Evolutionary conservation across 169 alveolate species (phyloP), one percentile per base, ranked within the genome.

Genomic region (Plasmodium coatneyi): DNA sequence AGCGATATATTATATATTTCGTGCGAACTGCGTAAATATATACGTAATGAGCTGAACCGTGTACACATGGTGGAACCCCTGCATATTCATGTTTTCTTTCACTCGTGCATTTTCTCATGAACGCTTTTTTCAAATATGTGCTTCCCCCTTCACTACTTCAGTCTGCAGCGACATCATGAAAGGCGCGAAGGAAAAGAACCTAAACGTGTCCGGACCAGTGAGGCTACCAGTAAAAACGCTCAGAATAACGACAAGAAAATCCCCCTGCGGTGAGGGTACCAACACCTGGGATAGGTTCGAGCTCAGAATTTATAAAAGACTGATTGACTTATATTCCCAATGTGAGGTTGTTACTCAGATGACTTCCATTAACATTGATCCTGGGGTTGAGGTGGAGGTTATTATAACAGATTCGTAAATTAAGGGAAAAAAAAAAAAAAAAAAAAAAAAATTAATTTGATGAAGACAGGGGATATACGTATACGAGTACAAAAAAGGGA

Each of bases 181-280:
- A 54, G 99, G 99, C 49, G 99, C 99, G 78, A 98, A 98, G 93
- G 99, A 98, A 86, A 98, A 97, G 95, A 98, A 97, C 93, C 97
- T 98, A 94, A 97, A 96, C 84, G 98, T 97, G 34, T 96, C 97
- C 19, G 99, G 99, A 83, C 99, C 99, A 41, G 99, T 98, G 86
- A 97, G 99, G 93, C 97, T 98, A 95, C 99, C 99, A 30, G 99
- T 99, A 56, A 98, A 97, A 97, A 98, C 98, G 87, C 98, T 99
- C 60, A 97, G 98, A 92, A 97, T 99, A 87, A 98, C 99, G 89
- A 98, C 99, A 41, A 97, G 99, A 86, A 99, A 98, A 96, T 97
- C 99, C 41, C 99, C 99, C 28, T 98, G 99, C 93, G 99, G 99
- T 52, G 99, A 99, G 96, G 99, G 99, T 83, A 98, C 99, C 74